Percentiles rank a stretch among this genome's conserved stretches.
Evolutionary conservation across 1,284 basidiomycete genomes (phyloP).

Genomic region (Boletellus deceptivus): DNA sequence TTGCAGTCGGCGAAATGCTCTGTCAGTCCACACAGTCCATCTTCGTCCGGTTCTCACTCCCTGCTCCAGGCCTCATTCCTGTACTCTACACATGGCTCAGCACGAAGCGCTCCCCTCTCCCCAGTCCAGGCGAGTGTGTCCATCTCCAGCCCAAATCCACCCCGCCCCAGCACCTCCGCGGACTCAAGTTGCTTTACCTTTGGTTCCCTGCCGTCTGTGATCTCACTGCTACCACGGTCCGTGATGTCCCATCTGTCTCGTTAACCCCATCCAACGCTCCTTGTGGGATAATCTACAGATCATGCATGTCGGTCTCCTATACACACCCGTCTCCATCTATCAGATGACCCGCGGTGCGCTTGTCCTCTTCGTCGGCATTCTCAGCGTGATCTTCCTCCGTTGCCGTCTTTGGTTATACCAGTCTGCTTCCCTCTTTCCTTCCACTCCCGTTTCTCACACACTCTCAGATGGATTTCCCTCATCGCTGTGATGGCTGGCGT

Average conservation of each 20-base stretch:
- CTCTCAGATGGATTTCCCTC: constrained; percentile 83
- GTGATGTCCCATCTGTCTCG: constrained; percentile 26
- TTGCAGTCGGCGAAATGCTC: constrained; percentile 84
- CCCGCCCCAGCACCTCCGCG: constrained; percentile 46
- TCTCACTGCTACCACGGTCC: constrained; percentile 83
- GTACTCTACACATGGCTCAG: constrained; percentile 68
- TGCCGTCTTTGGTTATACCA: constrained; percentile 80
- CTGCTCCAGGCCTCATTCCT: constrained; percentile 71
- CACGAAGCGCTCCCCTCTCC: constrained; percentile 43
- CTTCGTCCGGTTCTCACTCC: constrained; percentile 27
- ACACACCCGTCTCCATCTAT: constrained; percentile 96
- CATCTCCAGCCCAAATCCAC: constrained; percentile 40
- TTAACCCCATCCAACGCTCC: constrained; percentile 17
- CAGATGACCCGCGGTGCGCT: constrained; percentile 98
- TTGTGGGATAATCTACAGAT: constrained; percentile 46
- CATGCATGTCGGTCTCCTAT: constrained; percentile 94
- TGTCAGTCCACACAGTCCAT: constrained; percentile 52
- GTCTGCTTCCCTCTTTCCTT: constrained; percentile 40
- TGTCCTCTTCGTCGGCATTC: constrained; percentile 93
- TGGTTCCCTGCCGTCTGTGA: constrained; percentile 90
- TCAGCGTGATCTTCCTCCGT: constrained; percentile 90
- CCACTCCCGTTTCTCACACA: constrained; percentile 9
- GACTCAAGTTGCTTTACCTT: constrained; percentile 72
- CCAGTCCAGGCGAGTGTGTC: constrained; percentile 46
- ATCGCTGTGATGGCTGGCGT: constrained; percentile 91